A percentile compares a stretch with the other conserved stretches of the same genome.
These are phyloP conservation scores for Pseudozyma tsukubaensis DNA, from an alignment of 1,284 basidiomycete genomes.

Conservation along the genomic window DNA sequence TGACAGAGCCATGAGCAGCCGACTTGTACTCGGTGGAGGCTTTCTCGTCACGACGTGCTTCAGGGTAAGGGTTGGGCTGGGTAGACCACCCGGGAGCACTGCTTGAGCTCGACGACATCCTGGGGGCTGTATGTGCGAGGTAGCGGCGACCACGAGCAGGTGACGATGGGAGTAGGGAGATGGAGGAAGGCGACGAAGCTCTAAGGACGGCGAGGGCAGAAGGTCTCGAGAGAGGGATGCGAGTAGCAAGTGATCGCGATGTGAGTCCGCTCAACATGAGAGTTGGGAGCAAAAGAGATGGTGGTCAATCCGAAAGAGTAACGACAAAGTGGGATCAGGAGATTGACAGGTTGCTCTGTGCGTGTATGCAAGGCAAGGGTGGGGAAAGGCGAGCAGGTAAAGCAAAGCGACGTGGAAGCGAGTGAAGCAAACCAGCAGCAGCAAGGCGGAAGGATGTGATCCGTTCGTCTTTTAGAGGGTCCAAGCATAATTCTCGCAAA, in stretches of 20 bases:
- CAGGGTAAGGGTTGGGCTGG: slow-evolving; percentile 58
- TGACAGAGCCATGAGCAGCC: slow-evolving; percentile 55
- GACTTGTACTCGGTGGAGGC: slow-evolving; percentile 59
- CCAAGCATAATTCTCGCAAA: background rate
- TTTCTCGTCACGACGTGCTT: slow-evolving; percentile 58
- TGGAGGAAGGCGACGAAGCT: background rate
- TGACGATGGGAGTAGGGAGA: too few relatives aligned
- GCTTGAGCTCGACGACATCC: slow-evolving; percentile 25
- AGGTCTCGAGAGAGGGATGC: background rate
- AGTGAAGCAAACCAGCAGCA: too few relatives aligned
- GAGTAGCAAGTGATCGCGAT: slow-evolving; percentile 12
- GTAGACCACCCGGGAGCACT: slow-evolving; percentile 59
- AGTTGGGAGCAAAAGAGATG: background rate
- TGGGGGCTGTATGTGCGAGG: slow-evolving; percentile 1
- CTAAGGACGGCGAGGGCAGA: slow-evolving; percentile 1
- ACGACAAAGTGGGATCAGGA: slow-evolving; percentile 5
- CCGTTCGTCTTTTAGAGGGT: background rate
- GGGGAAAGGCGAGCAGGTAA: background rate
- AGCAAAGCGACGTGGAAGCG: background rate
- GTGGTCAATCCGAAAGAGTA: background rate
- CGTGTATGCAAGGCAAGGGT: background rate
- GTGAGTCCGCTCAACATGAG: slow-evolving; percentile 31
- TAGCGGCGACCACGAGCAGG: slow-evolving; percentile 3
- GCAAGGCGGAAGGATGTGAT: background rate
- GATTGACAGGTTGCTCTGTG: slow-evolving; percentile 2